phyloP scores from a whole-genome alignment of 169 alveolate species.

The Plasmodium gonderi region DNA sequence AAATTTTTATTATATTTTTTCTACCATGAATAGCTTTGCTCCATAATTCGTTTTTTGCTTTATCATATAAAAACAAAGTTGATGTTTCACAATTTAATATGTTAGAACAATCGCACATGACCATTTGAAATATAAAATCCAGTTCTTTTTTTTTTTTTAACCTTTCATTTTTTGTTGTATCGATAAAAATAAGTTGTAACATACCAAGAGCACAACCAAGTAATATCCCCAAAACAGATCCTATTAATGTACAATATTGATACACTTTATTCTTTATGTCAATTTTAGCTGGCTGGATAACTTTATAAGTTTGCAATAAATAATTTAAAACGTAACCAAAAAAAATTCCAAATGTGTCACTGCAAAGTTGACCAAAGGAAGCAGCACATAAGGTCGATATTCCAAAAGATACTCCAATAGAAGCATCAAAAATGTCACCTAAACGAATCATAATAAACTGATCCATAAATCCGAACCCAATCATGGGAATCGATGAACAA shows the following conservation, averaged over 20 bases:
- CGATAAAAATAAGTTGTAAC: conserved; percentile 52
- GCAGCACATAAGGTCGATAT: conserved; percentile 72
- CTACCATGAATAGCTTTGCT: conserved; percentile 73
- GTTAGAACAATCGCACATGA: conserved; percentile 70
- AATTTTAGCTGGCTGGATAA: conserved; percentile 31
- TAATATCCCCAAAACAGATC: conserved; percentile 53
- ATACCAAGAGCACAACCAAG: conserved; percentile 59
- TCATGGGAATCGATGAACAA: conserved; percentile 72
- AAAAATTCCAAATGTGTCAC: conserved; percentile 64
- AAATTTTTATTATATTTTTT: conserved; percentile 52
- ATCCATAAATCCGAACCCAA: conserved; percentile 69
- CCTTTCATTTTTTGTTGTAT: conserved; percentile 65
- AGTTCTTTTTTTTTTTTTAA: conserved; percentile 59
- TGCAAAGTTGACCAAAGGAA: conserved; percentile 59
- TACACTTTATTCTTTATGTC: conserved; percentile 61
- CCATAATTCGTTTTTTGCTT: conserved; percentile 67
- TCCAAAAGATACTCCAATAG: conserved; percentile 63
- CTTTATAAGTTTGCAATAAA: conserved; percentile 43
- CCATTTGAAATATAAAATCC: conserved; percentile 70
- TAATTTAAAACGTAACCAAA: conserved; percentile 52
- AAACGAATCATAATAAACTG: conserved; percentile 70
- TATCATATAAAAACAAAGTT: conserved; percentile 51
- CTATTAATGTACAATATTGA: conserved; percentile 54
- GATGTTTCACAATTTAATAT: conserved; percentile 65
- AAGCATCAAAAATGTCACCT: conserved; percentile 71